Conservation (phyloP, 2,329 filamentous ascomycete genomes). For the Orbilia ellipsospora region DNA sequence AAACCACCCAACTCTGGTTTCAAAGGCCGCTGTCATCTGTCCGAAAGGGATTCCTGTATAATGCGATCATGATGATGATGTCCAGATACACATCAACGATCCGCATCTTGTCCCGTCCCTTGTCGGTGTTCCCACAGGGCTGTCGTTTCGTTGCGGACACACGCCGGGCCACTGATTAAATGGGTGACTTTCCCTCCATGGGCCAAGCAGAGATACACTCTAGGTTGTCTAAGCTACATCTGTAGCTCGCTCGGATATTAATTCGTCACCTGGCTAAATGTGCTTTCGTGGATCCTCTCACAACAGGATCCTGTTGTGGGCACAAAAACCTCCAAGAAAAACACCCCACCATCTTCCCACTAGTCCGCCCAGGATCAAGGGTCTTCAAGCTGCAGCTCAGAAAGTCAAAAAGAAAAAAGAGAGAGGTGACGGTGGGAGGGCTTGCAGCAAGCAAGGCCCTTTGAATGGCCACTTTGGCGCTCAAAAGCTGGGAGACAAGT, state of each 20-base stretch:
- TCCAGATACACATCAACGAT: conserved; percentile 52
- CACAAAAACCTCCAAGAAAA: conserved; percentile 34
- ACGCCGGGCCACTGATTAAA: conserved; percentile 48
- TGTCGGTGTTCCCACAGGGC: conserved; percentile 54
- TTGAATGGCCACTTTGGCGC: conserved; percentile 53
- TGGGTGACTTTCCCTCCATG: conserved; percentile 14
- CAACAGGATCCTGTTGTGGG: conserved; percentile 40
- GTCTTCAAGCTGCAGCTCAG: conserved; percentile 50
- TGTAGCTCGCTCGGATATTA: conserved; percentile 51
- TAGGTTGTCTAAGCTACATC: conserved; percentile 33
- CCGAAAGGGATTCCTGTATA: conserved; percentile 45
- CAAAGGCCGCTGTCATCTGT: conserved; percentile 32
- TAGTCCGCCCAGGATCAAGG: conserved; percentile 48
- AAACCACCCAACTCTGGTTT: conserved; percentile 20
- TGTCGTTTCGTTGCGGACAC: conserved; percentile 49
- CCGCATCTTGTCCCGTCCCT: conserved; percentile 55
- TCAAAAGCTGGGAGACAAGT: conserved; percentile 31
- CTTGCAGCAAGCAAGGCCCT: conserved; percentile 39
- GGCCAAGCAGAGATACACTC: conserved; percentile 8
- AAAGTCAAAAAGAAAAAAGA: conserved; percentile 12
- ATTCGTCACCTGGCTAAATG: conserved; percentile 54
- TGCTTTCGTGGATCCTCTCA: conserved; percentile 53
- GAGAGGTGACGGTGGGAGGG: conserved; percentile 15
- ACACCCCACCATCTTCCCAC: conserved; percentile 56
- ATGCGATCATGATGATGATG: conserved; percentile 56